These are phyloP conservation scores for Auriscalpium orientale DNA, from an alignment of 768 basidiomycete genomes.

Conservation along the genomic window DNA sequence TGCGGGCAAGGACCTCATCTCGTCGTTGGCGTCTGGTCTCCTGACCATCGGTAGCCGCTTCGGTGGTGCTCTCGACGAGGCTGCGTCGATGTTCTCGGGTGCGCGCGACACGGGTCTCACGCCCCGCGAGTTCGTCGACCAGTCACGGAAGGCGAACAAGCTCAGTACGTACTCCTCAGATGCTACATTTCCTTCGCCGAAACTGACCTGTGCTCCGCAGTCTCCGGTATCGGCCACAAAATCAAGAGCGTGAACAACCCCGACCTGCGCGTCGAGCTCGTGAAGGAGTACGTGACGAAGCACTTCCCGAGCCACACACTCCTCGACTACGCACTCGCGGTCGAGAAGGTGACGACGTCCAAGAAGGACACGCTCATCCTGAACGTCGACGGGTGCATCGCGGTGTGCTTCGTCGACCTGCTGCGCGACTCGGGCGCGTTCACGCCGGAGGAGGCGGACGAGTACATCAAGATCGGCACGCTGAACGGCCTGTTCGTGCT, in stretches of 20 bases:
- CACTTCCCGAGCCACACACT: conserved; percentile 93
- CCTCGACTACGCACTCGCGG: conserved; percentile 91
- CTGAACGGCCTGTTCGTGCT: conserved; percentile 97
- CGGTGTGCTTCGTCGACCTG: conserved; percentile 94
- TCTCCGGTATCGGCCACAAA: conserved; percentile 99
- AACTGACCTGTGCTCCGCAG: conserved; percentile 27
- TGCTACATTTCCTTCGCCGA: background rate
- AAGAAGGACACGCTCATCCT: conserved; percentile 98
- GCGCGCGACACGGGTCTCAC: conserved; percentile 89
- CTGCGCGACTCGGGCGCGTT: conserved; percentile 90
- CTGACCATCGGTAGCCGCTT: conserved; percentile 97
- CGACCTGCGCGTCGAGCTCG: conserved; percentile 85
- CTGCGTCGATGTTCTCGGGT: conserved; percentile 89
- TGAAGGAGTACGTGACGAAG: conserved; percentile 92
- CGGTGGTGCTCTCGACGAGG: conserved; percentile 98
- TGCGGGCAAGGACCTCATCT: conserved; percentile 98
- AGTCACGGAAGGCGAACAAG: conserved; percentile 87
- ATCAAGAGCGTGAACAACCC: conserved; percentile 99
- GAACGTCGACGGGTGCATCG: conserved; percentile 94
- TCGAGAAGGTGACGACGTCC: conserved; percentile 94
- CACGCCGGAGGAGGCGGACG: conserved; percentile 90
- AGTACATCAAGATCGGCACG: conserved; percentile 95
- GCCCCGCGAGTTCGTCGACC: conserved; percentile 97
- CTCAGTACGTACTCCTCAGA: conserved; percentile 53
- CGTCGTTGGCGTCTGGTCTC: conserved; percentile 90